Evolutionary conservation across 768 basidiomycete species (phyloP), one percentile per base, ranked within the genome.

Genomic region (Pleurotus tuoliensis): DNA sequence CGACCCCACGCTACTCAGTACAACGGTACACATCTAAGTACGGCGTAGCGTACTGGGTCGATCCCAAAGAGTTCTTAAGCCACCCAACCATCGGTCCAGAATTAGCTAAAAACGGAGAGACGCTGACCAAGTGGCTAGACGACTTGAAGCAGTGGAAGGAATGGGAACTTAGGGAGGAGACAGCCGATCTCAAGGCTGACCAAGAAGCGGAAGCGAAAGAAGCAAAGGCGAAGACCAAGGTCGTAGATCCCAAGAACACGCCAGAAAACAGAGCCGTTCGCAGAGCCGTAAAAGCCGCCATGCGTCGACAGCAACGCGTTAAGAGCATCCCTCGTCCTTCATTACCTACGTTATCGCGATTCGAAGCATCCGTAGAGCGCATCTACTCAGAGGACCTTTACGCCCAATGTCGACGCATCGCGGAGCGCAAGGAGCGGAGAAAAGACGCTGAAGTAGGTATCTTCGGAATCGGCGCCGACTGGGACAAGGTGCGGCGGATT

Each of bases 401-500:
- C 61, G 66, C 76, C 30, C 77, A 84, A 63, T 98, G 96, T 69
- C 84, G 88, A 62, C 76, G 78, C 5, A 87, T 84, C 43, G 58
- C 83, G 48, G 86, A 92, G 62, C 67, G 75, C 56, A 87, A 86
- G 67, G 80, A 89, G 64, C 84, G 86, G 58, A 72, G 77, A 58
- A 87, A 87, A 66, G 88, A 94, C 52, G 78, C 81, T 7, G 88
- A 93, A 63, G 71, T 90, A 39, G 96, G 96, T 4, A 70, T 97
- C 59, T 94, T 98, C 68, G 96, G 95, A 4, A 75, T 97, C 54
- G 92, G 94, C 27, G 90, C 93, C 9, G 90, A 98, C 67, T 93
- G 91, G 90, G 88, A 93, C 30, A 91, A 92, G 71, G 88, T 98
- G 57, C 76, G 79, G 67, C 69, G 72, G 61, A 88, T 97, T 52